Conservation (phyloP, 78 protist genomes). For the Dictyostelium brefeldianum region DNA sequence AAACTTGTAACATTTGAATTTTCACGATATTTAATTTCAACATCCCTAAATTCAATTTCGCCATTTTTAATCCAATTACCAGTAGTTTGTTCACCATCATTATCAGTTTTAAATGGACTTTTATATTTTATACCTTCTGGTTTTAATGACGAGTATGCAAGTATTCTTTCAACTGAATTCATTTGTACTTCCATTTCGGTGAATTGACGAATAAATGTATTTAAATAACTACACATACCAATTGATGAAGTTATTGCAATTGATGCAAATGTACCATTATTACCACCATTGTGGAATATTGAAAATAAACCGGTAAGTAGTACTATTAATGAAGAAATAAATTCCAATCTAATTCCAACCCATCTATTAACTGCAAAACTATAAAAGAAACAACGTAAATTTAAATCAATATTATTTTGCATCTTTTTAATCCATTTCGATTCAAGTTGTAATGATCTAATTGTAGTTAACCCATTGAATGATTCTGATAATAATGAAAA, state of each 20-base stretch:
- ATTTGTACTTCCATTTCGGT: slow-evolving; percentile 87
- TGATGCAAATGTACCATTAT: slow-evolving; percentile 78
- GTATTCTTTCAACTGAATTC: slow-evolving; percentile 60
- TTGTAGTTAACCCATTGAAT: slow-evolving; percentile 92
- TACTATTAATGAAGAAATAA: slow-evolving; percentile 57
- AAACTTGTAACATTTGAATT: slow-evolving; percentile 81
- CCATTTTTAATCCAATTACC: no score
- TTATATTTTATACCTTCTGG: slow-evolving; percentile 61
- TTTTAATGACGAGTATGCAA: neutral
- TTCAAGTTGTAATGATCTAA: slow-evolving; percentile 87
- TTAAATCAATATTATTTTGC: slow-evolving; percentile 15
- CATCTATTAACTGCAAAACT: slow-evolving; percentile 80
- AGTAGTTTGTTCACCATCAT: no score
- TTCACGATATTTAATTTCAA: slow-evolving; percentile 86
- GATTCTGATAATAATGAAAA: slow-evolving; percentile 87
- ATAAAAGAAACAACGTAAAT: slow-evolving; percentile 46
- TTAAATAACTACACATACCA: slow-evolving; percentile 33
- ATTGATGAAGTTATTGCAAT: slow-evolving; percentile 76
- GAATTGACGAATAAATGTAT: slow-evolving; percentile 13
- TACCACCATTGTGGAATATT: neutral
- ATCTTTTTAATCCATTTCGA: slow-evolving; percentile 10
- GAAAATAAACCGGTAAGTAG: slow-evolving; percentile 55
- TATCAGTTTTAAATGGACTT: no score
- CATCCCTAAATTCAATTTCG: slow-evolving; percentile 52
- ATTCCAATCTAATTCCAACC: slow-evolving; percentile 87